phyloP scores from a whole-genome alignment of 1,139 yeast species.

The Saccharomyces uvarum region DNA sequence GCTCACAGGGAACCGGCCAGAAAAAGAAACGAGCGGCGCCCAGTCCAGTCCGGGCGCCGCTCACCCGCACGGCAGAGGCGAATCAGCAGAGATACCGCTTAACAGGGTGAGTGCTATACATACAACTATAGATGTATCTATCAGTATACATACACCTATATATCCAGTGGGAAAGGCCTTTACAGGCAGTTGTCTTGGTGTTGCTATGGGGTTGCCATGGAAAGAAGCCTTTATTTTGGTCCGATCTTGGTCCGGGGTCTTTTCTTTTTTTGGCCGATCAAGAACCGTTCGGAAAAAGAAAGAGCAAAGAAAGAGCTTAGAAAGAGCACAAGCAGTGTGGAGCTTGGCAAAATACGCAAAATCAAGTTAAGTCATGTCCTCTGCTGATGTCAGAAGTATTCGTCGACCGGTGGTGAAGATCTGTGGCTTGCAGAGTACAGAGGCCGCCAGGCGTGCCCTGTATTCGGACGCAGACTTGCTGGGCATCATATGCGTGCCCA shows the following conservation, averaged over 20 bases:
- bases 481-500: conserved; percentile 85
- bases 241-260: background rate
- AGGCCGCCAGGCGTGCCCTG: conserved; percentile 65
- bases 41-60: background rate
- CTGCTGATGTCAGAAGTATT: background rate
- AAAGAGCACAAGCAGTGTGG: background rate
- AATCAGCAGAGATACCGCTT: background rate
- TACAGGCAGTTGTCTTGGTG: background rate
- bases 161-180: background rate
- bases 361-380: background rate
- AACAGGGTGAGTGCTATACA: background rate
- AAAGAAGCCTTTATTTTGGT: background rate
- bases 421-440: conserved; percentile 67
- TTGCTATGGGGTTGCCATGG: background rate
- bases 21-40: background rate
- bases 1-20: background rate
- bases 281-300: background rate
- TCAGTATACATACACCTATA: background rate
- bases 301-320: background rate
- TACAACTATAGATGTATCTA: background rate
- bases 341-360: background rate
- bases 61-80: conserved; percentile 1
- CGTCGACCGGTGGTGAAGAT: conserved; percentile 45
- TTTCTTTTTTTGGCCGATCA: background rate
- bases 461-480: conserved; percentile 64